phyloP scores from a whole-genome alignment of 2,329 filamentous ascomycete species.

The Fusarium musae region DNA sequence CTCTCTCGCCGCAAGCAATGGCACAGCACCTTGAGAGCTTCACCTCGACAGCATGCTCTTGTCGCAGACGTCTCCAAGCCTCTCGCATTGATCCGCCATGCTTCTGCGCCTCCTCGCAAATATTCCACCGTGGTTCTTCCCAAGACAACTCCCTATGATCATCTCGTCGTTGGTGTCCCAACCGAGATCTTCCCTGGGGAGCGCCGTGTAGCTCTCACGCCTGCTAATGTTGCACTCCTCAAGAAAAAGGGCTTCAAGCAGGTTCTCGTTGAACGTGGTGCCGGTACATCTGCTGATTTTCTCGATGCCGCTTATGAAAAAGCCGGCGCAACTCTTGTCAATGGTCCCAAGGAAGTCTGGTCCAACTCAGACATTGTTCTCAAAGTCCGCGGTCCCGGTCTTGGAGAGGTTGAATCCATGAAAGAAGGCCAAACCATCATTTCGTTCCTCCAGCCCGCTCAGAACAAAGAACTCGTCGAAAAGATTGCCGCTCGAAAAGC shows the following conservation, averaged over 20 bases:
- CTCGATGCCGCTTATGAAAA: constrained; percentile 79
- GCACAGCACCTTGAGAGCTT: constrained; percentile 50
- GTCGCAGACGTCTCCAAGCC: constrained; percentile 46
- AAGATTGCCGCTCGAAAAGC: constrained; percentile 76
- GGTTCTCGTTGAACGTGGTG: constrained; percentile 82
- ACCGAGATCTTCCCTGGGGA: constrained; percentile 82
- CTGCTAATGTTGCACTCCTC: constrained; percentile 82
- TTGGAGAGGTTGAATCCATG: constrained; percentile 75
- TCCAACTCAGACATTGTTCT: constrained; percentile 80
- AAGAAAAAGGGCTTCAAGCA: constrained; percentile 86
- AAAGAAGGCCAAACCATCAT: constrained; percentile 78
- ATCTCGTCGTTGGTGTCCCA: constrained; percentile 82
- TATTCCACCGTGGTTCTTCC: constrained; percentile 56
- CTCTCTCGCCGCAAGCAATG: constrained; percentile 50
- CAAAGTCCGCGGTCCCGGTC: constrained; percentile 81
- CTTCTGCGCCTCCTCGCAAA: constrained; percentile 43
- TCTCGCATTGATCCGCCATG: constrained; percentile 54
- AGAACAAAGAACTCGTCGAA: constrained; percentile 81
- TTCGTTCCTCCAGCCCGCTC: constrained; percentile 84
- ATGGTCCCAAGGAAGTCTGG: constrained; percentile 75
- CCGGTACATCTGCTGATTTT: constrained; percentile 82
- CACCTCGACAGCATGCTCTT: constrained; percentile 43
- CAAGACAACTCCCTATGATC: constrained; percentile 70
- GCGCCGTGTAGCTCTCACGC: constrained; percentile 85
- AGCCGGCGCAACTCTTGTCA: constrained; percentile 81